A percentile compares a stretch with the other conserved stretches of the same genome.
Evolutionary conservation across 139 green algal species (phyloP).

Genomic region (Volvox africanus): DNA sequence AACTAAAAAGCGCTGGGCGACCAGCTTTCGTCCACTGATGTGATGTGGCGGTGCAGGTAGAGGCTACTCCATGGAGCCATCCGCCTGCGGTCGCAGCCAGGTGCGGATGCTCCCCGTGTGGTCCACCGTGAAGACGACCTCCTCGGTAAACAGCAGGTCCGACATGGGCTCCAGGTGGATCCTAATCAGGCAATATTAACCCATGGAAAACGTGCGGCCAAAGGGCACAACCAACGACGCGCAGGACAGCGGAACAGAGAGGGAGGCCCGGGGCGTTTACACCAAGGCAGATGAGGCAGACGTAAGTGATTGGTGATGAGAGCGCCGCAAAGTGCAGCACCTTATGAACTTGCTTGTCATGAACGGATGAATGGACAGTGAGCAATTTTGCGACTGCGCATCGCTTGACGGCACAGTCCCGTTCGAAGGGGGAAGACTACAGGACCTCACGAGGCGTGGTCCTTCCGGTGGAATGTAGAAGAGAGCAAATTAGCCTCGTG

Average conservation of each 20-base stretch:
- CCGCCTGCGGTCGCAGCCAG: conserved; percentile 70
- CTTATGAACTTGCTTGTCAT: no score
- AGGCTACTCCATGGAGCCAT: neutral
- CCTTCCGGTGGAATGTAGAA: no score
- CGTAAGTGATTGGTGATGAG: neutral
- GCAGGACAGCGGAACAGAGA: neutral
- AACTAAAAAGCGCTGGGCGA: no score
- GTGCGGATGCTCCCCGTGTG: conserved; percentile 69
- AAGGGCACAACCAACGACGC: neutral
- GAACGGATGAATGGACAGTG: no score
- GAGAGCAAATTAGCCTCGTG: no score
- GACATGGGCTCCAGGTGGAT: conserved; percentile 83
- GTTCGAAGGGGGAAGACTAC: no score
- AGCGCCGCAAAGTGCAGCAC: no score
- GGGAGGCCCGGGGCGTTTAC: neutral
- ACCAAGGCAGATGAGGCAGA: neutral
- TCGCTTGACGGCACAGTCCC: no score
- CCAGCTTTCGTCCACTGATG: no score
- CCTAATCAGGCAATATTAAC: conserved; percentile 38
- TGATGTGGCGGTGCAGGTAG: no score
- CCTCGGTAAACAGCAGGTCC: conserved; percentile 74
- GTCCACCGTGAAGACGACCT: conserved; percentile 73
- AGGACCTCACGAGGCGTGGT: no score
- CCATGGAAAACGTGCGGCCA: neutral
- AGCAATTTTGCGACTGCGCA: no score